These are phyloP conservation scores for Colletotrichum magnum DNA, from an alignment of 2,329 filamentous ascomycete genomes.

Conservation along the genomic window DNA sequence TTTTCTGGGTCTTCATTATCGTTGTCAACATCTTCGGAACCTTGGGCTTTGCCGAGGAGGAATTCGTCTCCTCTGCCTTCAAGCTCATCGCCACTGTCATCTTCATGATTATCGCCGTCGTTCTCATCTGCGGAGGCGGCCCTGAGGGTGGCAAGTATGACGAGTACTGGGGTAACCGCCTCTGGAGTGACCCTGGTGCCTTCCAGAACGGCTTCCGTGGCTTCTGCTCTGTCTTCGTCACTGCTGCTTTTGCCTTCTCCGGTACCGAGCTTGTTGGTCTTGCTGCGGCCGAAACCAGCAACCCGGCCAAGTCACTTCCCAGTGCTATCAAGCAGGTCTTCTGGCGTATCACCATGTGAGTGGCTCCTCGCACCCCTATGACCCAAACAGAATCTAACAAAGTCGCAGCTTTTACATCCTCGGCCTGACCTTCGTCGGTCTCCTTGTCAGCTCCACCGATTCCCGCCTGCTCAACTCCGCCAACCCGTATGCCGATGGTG, in stretches of 20 bases:
- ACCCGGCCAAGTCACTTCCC: slow-evolving; percentile 79
- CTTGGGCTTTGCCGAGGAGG: slow-evolving; percentile 67
- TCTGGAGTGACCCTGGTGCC: slow-evolving; percentile 60
- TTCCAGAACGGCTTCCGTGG: slow-evolving; percentile 81
- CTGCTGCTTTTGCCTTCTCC: slow-evolving; percentile 77
- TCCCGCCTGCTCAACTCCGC: slow-evolving; percentile 58
- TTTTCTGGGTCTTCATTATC: slow-evolving; percentile 66
- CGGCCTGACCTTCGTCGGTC: slow-evolving; percentile 63
- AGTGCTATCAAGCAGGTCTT: slow-evolving; percentile 83
- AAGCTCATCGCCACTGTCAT: slow-evolving; percentile 71
- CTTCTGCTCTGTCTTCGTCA: slow-evolving; percentile 78
- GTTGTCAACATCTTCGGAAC: slow-evolving; percentile 70
- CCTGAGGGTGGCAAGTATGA: slow-evolving; percentile 59
- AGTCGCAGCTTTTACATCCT: slow-evolving; percentile 58
- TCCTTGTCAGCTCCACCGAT: slow-evolving; percentile 61
- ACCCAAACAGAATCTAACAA: slow-evolving; percentile 44
- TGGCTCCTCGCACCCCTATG: not conserved
- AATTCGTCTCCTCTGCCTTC: slow-evolving; percentile 68
- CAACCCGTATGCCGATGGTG: slow-evolving; percentile 58
- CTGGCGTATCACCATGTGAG: slow-evolving; percentile 63
- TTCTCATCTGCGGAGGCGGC: slow-evolving; percentile 71
- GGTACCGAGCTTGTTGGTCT: slow-evolving; percentile 79
- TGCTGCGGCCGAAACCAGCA: slow-evolving; percentile 76
- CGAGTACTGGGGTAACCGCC: slow-evolving; percentile 58
- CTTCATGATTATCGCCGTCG: slow-evolving; percentile 73